These are phyloP conservation scores for Streptanthus diversifolius DNA, from an alignment of 345 rosid species.

Conservation along the genomic window DNA sequence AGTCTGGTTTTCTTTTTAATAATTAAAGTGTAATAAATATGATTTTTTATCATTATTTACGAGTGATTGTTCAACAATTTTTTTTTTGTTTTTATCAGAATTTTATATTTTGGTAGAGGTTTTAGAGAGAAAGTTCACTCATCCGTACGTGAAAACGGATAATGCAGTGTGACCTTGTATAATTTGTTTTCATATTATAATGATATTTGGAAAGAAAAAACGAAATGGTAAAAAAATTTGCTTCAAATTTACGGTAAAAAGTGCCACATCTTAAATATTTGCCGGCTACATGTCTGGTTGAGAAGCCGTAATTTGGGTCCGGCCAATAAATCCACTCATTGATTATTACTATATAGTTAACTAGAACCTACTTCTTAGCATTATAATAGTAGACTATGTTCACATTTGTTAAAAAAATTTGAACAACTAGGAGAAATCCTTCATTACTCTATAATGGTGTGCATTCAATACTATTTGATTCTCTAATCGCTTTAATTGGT, in stretches of 20 bases:
- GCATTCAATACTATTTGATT: conserved; percentile 2
- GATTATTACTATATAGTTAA: conserved; percentile 10
- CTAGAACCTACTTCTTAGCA: conserved; percentile 8
- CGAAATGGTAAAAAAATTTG: background rate
- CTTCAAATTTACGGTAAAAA: conserved; percentile 12
- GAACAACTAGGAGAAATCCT: background rate
- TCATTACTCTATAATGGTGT: background rate
- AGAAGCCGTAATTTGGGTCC: conserved; percentile 20
- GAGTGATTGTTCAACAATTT: conserved; percentile 19
- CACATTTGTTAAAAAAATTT: conserved; percentile 30
- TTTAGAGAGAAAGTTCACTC: conserved; percentile 15
- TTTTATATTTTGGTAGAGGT: conserved; percentile 15
- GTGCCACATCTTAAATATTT: conserved; percentile 6
- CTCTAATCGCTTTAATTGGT: conserved; percentile 24
- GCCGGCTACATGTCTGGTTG: conserved; percentile 18
- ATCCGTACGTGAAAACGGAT: conserved; percentile 14
- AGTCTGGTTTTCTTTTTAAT: background rate
- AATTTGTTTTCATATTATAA: background rate
- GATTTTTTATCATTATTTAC: conserved; percentile 10
- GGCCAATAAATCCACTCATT: conserved; percentile 23
- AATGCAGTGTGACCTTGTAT: conserved; percentile 11
- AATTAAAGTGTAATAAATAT: background rate
- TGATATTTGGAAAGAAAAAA: background rate
- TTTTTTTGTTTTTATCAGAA: conserved; percentile 2
- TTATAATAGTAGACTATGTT: conserved; percentile 10